Evolutionary conservation across 306 rosid genomes (phyloP), one percentile per base, ranked within the genome.

Genomic region (Cicer judaicum): DNA sequence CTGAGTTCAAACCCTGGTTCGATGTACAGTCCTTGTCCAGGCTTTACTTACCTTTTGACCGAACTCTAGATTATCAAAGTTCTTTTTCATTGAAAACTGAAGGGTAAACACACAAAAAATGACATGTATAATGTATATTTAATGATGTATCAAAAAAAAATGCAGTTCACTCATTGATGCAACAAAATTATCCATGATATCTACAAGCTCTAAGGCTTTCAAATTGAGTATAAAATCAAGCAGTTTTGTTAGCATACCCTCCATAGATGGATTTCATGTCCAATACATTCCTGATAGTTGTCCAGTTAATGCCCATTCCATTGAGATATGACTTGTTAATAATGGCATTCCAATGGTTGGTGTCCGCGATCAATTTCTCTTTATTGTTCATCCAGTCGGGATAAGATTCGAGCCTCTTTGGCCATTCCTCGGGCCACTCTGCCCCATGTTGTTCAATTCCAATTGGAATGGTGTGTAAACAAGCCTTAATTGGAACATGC

Each of bases 341-440:
- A 46, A 90, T 82, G 8, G 92, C 82, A 60, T 87, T 85, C 99
- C 97, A 94, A 80, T 92, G 99, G 76, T 81, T 76, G 44, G 95
- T 88, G 80, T 94, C 99, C 1, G 91, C 95, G 29, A 75, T 74
- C 85, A 94, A 34, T 75, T 86, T 88, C 47, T 88, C 97, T 85
- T 84, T 92, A 75, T 86, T 83, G 49, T 68, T 84, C 75, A 89
- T 69, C 99, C 99, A 94, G 64, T 94, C 99, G 2, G 97, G 93
- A 74, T 85, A 88, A 29, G 86, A 64, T 80, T 88, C 89, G 1
- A 94, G 95, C 81, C 99, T 90, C 84, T 86, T 90, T 16, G 98
- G 98, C 98, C 98, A 94, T 79, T 94, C 93, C 83, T 91, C 98
- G 2, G 99, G 99, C 97, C 99, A 90, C 88, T 94, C 99, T 16